Base-by-base conservation (phyloP, 169 alveolate genomes). In the Eimeria maxima region DNA sequence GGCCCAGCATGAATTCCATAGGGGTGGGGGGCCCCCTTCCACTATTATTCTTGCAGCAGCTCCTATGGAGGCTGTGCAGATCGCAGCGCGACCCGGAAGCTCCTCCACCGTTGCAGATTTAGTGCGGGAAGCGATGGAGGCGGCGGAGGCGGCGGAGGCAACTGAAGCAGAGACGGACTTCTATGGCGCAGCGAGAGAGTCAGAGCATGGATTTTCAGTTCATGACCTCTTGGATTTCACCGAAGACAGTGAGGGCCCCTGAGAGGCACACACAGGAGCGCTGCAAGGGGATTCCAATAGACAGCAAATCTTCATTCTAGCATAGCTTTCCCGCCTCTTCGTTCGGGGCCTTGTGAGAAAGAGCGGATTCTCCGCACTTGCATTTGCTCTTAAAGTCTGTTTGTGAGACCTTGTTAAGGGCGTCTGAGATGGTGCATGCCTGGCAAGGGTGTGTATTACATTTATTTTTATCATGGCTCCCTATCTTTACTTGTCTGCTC, bases 41-140 rank as follows among this genome's bases (percentile, higher is more conserved):
- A 81, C 74, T 11, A 29, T 81, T 50, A 81, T 81, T 16, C 71
- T 81, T n/a, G 93, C 93, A 60, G 78, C 93, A 38, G 78, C 78
- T 13, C 74, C 93, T 33, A 86, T 86, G 93, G 93, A 86, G 42
- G 78, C 74, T 2, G 93, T 86, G 93, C 93, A 86, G 81, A 86
- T 86, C 10, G 93, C 93, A 33, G 78, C 93, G 55, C 74, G 93
- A 29, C 93, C 93, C 3, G 93, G 93, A 6, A 86, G 93, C 60
- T 45, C 93, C 38, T 86, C 93, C 13, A 86, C 93, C 20, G 93
- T 86, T 10, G 93, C 93, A 5, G 93, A 86, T 29, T 38, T 86
- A 16, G 93, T 86, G 80, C 13, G 93, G 78, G 93, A 86, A 44
- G 93, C 78, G 24, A 86, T 86, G 93, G 93, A 86, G 78, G 93